These are phyloP conservation scores for Rhizopogon vinicolor DNA, from an alignment of 768 basidiomycete genomes.

Conservation along the genomic window DNA sequence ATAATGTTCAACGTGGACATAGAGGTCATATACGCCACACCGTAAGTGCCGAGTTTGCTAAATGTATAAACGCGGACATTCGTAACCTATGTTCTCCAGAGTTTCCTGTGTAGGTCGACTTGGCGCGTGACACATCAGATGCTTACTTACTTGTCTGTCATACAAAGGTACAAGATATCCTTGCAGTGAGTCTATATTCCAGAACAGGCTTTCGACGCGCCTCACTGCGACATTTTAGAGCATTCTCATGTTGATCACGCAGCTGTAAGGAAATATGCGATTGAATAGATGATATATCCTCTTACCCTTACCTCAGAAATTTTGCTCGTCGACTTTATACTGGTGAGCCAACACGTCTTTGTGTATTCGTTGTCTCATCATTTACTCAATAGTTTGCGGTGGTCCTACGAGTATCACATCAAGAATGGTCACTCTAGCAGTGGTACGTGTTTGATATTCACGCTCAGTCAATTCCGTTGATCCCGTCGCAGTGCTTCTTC, in stretches of 20 bases:
- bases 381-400: slow-evolving; percentile 14
- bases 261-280: slow-evolving; percentile 13
- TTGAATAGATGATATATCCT: background rate
- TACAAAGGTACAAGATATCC: slow-evolving; percentile 18
- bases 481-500: slow-evolving; percentile 9
- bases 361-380: background rate
- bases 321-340: slow-evolving; percentile 19
- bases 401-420: slow-evolving; percentile 5
- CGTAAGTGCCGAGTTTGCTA: slow-evolving; percentile 10
- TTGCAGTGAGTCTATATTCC: slow-evolving; percentile 17
- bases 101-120: slow-evolving; percentile 25
- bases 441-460: slow-evolving; percentile 11
- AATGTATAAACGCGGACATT: no score
- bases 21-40: slow-evolving; percentile 19
- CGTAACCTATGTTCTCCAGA: slow-evolving; percentile 10
- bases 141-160: background rate
- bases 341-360: slow-evolving; percentile 6
- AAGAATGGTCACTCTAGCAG: slow-evolving; percentile 2
- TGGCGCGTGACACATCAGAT: background rate
- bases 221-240: slow-evolving; percentile 10
- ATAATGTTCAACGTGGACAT: slow-evolving; percentile 17
- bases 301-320: slow-evolving; percentile 11
- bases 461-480: background rate
- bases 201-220: background rate
- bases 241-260: slow-evolving; percentile 20